Conservation (phyloP, 805 yeast genomes). For the Candida caryicola region DNA sequence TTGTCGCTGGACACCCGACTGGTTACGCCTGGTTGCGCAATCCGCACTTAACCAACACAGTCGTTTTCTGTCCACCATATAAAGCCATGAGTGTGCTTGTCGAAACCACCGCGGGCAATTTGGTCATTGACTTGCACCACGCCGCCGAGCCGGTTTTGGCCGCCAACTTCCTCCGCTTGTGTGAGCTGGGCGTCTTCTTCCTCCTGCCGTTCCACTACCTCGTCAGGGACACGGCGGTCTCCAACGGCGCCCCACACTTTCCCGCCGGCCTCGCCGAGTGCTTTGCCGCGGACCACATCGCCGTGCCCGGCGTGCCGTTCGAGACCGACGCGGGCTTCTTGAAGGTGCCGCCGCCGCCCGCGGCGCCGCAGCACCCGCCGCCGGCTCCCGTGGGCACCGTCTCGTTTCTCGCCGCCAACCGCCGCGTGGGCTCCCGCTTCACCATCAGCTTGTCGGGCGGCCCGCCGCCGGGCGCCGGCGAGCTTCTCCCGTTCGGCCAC, state of each 20-base stretch:
- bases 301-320: neutral
- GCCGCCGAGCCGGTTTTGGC: slow-evolving; percentile 37
- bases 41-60: slow-evolving; percentile 2
- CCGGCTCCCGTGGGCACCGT: slow-evolving; percentile 12
- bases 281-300: slow-evolving; percentile 6
- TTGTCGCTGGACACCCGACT: neutral
- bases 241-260: slow-evolving; percentile 49
- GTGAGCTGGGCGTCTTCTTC: slow-evolving; percentile 51
- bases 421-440: slow-evolving; percentile 14
- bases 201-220: slow-evolving; percentile 49
- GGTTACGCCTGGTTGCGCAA: no score
- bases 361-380: neutral
- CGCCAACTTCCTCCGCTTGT: slow-evolving; percentile 51
- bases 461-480: slow-evolving; percentile 22
- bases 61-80: neutral
- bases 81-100: slow-evolving; percentile 38
- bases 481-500: slow-evolving; percentile 42
- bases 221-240: slow-evolving; percentile 35
- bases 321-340: neutral
- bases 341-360: neutral
- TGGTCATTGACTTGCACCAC: slow-evolving; percentile 48
- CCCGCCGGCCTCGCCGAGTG: slow-evolving; percentile 28
- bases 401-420: slow-evolving; percentile 9
- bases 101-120: slow-evolving; percentile 39
- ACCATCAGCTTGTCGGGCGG: slow-evolving; percentile 6